phyloP scores from a whole-genome alignment of 2,329 filamentous ascomycete species.

The Neopestalotiopsis sp. region DNA sequence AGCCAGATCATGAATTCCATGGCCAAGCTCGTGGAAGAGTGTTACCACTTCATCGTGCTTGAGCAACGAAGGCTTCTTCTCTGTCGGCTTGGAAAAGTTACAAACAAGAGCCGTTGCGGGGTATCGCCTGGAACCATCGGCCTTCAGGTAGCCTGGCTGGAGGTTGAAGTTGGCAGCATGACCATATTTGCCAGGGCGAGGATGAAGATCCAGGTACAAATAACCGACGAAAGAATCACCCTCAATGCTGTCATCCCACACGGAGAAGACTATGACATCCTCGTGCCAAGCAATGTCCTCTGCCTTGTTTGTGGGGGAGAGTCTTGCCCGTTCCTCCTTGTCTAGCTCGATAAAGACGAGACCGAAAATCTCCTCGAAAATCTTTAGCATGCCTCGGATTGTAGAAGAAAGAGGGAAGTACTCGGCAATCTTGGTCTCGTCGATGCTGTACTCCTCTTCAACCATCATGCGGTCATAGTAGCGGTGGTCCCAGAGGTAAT shows the following conservation, averaged over 20 bases:
- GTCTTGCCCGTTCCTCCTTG: constrained; percentile 65
- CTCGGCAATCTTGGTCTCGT: constrained; percentile 80
- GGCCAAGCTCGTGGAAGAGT: constrained; percentile 79
- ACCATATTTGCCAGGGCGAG: constrained; percentile 81
- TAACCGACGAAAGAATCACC: constrained; percentile 80
- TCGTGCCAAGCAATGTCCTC: constrained; percentile 82
- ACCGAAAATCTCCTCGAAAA: constrained; percentile 84
- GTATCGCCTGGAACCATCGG: constrained; percentile 74
- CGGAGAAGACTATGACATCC: constrained; percentile 82
- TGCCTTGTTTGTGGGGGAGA: constrained; percentile 71
- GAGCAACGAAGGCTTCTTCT: constrained; percentile 77
- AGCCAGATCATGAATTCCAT: constrained; percentile 74
- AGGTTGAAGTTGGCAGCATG: constrained; percentile 87
- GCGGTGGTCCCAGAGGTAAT: constrained; percentile 83
- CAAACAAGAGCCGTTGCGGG: constrained; percentile 82
- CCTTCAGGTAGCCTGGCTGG: constrained; percentile 71
- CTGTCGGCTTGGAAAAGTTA: constrained; percentile 83
- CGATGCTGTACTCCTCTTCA: constrained; percentile 79
- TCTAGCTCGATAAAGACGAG: constrained; percentile 78
- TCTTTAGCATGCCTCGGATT: constrained; percentile 78
- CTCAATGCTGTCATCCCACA: constrained; percentile 78
- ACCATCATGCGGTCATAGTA: constrained; percentile 84
- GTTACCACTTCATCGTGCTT: constrained; percentile 86
- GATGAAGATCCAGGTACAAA: constrained; percentile 82
- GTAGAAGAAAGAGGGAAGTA: constrained; percentile 82